Evolutionary conservation across 306 rosid species (phyloP).

Genomic region (Vigna nakashimae): DNA sequence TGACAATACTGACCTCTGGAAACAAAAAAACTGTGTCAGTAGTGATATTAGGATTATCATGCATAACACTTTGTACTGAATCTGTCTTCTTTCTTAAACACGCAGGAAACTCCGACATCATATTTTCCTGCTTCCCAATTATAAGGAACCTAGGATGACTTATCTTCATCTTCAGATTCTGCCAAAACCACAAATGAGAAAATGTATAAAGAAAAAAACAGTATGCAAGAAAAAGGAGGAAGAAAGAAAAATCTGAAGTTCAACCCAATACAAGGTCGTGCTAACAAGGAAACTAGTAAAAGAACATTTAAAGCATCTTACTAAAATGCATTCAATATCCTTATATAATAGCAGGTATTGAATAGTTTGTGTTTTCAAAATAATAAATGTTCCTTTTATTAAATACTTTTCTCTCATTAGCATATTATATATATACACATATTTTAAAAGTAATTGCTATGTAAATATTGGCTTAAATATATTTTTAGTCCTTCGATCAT

Average conservation of each 20-base stretch:
- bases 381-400: not conserved
- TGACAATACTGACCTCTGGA: constrained; percentile 75
- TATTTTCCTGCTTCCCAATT: constrained; percentile 69
- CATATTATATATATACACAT: not conserved
- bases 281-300: not conserved
- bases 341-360: not conserved
- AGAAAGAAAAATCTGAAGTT: constrained; percentile 37
- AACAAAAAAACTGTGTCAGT: constrained; percentile 71
- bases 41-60: constrained; percentile 46
- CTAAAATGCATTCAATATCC: not conserved
- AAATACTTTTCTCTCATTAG: not conserved
- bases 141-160: constrained; percentile 85
- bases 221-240: constrained; percentile 35
- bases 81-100: constrained; percentile 66
- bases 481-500: not conserved
- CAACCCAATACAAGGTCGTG: constrained; percentile 20
- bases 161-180: constrained; percentile 96
- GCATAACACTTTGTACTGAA: constrained; percentile 48
- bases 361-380: not conserved
- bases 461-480: not conserved
- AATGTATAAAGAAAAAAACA: constrained; percentile 39
- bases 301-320: not conserved
- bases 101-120: constrained; percentile 70
- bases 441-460: not conserved
- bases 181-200: constrained; percentile 46